Conservation (phyloP, 2,329 filamentous ascomycete species). For the Paecilomyces dactylethromorphus region DNA sequence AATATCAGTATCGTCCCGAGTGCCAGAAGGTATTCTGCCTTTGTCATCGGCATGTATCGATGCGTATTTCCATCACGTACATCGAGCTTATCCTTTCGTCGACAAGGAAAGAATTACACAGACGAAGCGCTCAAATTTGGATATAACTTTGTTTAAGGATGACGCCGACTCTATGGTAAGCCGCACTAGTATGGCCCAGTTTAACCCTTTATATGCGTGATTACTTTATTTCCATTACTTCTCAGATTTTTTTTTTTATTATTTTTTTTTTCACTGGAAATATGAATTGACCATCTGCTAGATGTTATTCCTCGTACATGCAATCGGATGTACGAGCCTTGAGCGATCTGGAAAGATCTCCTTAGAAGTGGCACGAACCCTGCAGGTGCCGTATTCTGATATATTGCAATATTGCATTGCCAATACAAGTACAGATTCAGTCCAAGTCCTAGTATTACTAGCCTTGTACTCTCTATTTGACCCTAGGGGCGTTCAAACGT, state of each 20-base stretch:
- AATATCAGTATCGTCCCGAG: background rate
- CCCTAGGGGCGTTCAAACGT: constrained; percentile 32
- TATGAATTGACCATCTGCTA: constrained; percentile 19
- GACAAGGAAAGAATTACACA: constrained; percentile 29
- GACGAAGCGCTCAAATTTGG: background rate
- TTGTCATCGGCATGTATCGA: constrained; percentile 12
- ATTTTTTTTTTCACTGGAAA: background rate
- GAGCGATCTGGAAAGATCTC: background rate
- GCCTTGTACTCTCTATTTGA: constrained; percentile 42
- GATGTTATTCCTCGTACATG: constrained; percentile 24
- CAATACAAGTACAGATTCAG: constrained; percentile 29
- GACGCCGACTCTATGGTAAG: background rate
- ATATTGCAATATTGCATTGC: constrained; percentile 38
- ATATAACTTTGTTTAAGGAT: background rate
- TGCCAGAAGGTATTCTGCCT: background rate
- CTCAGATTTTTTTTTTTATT: too few relatives aligned
- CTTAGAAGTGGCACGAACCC: background rate
- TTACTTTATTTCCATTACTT: background rate
- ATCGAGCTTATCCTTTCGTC: constrained; percentile 42
- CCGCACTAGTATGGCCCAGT: background rate
- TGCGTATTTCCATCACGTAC: constrained; percentile 42
- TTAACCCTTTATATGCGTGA: background rate
- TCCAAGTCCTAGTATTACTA: constrained; percentile 38
- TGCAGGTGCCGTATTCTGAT: constrained; percentile 12
- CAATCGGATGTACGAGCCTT: background rate